These are phyloP conservation scores for Astrothelium subdiscretum DNA, from an alignment of 495 filamentous ascomycete species.

Conservation along the genomic window DNA sequence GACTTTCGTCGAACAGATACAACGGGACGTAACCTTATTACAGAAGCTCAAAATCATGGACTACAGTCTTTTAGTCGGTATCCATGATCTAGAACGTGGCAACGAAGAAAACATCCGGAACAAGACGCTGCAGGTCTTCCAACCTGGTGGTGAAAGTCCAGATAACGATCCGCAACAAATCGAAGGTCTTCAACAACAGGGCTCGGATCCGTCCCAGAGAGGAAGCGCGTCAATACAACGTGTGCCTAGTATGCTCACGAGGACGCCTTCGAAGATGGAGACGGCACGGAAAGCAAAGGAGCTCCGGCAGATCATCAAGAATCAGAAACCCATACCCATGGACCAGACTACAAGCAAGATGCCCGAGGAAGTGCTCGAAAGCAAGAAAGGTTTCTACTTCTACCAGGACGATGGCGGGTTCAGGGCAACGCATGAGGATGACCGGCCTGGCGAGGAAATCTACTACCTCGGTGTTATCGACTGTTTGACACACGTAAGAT, in stretches of 20 bases:
- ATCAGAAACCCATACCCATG: conserved; percentile 83
- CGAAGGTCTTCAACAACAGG: not conserved
- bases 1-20: conserved; percentile 76
- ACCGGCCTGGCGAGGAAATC: conserved; percentile 74
- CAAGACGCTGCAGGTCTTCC: conserved; percentile 91
- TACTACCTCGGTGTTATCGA: conserved; percentile 98
- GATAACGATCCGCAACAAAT: conserved; percentile 39
- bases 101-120: conserved; percentile 94
- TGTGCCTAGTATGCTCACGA: conserved; percentile 46
- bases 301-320: conserved; percentile 80
- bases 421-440: conserved; percentile 83
- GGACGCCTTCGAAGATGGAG: conserved; percentile 91
- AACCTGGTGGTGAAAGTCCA: conserved; percentile 65
- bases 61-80: conserved; percentile 89
- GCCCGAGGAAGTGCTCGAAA: conserved; percentile 68
- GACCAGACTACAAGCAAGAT: conserved; percentile 72
- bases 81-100: conserved; percentile 77
- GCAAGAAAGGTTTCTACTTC: conserved; percentile 58
- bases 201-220: not conserved
- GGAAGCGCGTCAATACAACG: not conserved
- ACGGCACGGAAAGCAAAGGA: conserved; percentile 86
- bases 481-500: conserved; percentile 83
- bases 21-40: conserved; percentile 72
- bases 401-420: conserved; percentile 93
- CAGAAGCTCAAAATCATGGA: conserved; percentile 95